Conservation (phyloP, 1,139 yeast genomes). For the Blastobotrys illinoisensis region DNA sequence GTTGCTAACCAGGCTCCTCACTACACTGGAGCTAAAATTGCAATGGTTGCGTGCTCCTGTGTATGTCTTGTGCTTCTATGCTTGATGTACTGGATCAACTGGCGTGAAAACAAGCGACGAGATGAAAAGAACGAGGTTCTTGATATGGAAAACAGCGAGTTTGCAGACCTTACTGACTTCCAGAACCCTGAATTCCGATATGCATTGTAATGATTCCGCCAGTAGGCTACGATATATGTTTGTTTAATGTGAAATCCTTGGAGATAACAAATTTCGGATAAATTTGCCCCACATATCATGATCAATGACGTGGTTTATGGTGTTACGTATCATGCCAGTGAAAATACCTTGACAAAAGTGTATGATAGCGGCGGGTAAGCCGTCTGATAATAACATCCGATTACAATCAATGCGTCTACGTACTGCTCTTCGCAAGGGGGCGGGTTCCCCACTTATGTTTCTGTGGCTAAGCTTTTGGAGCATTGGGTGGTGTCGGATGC, state of each 20-base stretch:
- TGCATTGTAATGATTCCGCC: conserved; percentile 14
- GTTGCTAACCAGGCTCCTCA: conserved; percentile 45
- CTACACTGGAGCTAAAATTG: conserved; percentile 42
- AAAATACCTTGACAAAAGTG: too few relatives aligned
- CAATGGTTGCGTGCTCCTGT: conserved; percentile 2
- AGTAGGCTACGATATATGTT: background rate
- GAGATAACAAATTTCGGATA: background rate
- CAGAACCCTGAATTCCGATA: conserved; percentile 49
- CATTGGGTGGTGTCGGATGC: too few relatives aligned
- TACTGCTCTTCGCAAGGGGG: too few relatives aligned
- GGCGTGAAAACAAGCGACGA: conserved; percentile 33
- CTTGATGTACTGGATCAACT: conserved; percentile 30
- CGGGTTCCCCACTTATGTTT: background rate
- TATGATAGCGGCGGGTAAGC: too few relatives aligned
- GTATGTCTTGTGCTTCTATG: background rate
- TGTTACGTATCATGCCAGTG: too few relatives aligned
- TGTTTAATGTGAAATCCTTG: background rate
- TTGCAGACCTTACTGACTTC: conserved; percentile 61
- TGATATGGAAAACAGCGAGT: conserved; percentile 40
- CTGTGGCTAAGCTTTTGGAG: too few relatives aligned
- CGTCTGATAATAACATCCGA: too few relatives aligned
- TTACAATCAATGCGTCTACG: too few relatives aligned
- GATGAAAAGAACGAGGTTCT: conserved; percentile 25
- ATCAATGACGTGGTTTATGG: too few relatives aligned
- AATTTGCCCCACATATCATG: too few relatives aligned